Conservation (phyloP, 805 yeast species). For the Metschnikowia proteae region DNA sequence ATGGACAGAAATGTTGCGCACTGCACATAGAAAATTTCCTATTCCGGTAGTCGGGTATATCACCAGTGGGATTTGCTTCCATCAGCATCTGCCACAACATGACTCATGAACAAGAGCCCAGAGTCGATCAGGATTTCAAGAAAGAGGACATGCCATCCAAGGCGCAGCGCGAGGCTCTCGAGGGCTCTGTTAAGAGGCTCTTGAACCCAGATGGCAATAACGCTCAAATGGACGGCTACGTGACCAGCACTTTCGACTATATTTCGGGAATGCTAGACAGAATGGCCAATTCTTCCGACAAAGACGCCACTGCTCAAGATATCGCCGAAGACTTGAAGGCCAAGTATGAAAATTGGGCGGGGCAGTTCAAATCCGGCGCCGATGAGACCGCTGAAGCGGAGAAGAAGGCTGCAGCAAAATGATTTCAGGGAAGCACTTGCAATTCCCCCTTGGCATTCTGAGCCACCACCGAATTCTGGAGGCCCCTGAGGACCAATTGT, state of each 20-base stretch:
- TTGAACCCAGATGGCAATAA: conserved; percentile 31
- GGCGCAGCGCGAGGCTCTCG: conserved; percentile 10
- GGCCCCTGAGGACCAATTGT: no score
- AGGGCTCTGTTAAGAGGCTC: conserved; percentile 6
- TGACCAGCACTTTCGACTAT: conserved; percentile 26
- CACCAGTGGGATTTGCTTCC: background rate
- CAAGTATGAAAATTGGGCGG: conserved; percentile 29
- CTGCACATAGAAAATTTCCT: background rate
- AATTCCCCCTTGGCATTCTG: no score
- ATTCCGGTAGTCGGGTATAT: background rate
- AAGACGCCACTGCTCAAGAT: conserved; percentile 31
- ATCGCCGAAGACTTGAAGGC: conserved; percentile 32
- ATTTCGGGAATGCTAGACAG: conserved; percentile 24
- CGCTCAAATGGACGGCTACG: conserved; percentile 25
- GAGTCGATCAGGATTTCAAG: background rate
- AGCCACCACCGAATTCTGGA: no score
- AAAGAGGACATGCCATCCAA: conserved; percentile 8
- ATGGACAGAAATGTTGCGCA: background rate
- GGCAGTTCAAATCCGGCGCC: conserved; percentile 2
- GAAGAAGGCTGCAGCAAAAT: background rate
- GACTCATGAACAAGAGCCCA: background rate
- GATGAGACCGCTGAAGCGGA: conserved; percentile 9
- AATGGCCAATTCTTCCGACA: conserved; percentile 31
- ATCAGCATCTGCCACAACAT: background rate
- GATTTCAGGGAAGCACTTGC: no score